Conservation (phyloP, 345 rosid genomes). For the Brassica carinata region DNA sequence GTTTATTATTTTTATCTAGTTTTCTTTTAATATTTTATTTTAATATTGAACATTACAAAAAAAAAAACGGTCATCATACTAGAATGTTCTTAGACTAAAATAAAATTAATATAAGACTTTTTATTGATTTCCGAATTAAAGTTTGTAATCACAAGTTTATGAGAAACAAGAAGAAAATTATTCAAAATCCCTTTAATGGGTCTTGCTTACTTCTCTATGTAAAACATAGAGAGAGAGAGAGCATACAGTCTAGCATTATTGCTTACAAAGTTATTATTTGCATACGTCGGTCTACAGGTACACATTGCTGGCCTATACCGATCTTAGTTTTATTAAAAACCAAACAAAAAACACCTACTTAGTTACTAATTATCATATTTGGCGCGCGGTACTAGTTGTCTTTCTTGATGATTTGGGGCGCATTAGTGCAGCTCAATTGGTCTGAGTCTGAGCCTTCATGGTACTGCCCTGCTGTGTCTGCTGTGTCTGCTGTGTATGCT, state of each 20-base stretch:
- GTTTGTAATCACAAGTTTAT: not conserved
- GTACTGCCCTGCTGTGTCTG: not conserved
- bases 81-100: not conserved
- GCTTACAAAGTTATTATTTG: not conserved
- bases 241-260: constrained; percentile 15
- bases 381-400: constrained; percentile 1
- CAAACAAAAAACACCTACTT: not conserved
- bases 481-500: not conserved
- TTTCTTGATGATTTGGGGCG: not conserved
- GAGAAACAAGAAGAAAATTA: not conserved
- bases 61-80: not conserved
- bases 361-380: constrained; percentile 15
- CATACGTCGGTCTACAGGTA: constrained; percentile 21
- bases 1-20: not conserved
- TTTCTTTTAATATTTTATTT: not conserved
- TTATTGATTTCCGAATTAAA: not conserved
- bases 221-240: not conserved
- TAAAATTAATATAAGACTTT: not conserved
- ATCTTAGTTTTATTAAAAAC: constrained; percentile 26
- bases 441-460: not conserved
- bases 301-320: constrained; percentile 17
- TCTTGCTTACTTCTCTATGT: constrained; percentile 24
- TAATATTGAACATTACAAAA: not conserved
- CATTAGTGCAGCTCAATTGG: not conserved
- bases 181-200: constrained; percentile 27